Evolutionary conservation across 2,329 filamentous ascomycete species (phyloP).

Genomic region (Nigrospora sphaerica): DNA sequence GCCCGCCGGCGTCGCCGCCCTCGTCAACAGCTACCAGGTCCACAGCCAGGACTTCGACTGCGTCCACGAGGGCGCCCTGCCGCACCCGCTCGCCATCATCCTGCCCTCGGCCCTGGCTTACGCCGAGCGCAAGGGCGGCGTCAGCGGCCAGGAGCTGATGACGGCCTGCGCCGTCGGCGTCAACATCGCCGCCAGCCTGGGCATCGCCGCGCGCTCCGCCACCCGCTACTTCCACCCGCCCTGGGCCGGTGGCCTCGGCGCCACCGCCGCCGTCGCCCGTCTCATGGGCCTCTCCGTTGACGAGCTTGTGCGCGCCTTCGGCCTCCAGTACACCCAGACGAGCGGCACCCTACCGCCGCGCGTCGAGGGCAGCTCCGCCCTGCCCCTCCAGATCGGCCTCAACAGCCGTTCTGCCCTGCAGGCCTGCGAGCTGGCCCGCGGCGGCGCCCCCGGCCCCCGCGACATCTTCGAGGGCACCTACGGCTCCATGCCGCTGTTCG

Average conservation of each 20-base stretch:
- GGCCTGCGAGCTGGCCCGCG: conserved; percentile 1
- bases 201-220: conserved; percentile 3
- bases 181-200: conserved; percentile 4
- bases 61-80: conserved; percentile 5
- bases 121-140: conserved; percentile 1
- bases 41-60: conserved; percentile 7
- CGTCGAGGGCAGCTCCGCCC: conserved; percentile 3
- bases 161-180: conserved; percentile 5
- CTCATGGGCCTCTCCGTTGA: conserved; percentile 1
- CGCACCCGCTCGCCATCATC: conserved; percentile 4
- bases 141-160: conserved; percentile 4
- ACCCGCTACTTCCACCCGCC: conserved; percentile 5
- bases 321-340: conserved; percentile 5
- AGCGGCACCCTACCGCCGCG: conserved; percentile 5
- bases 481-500: conserved; percentile 3
- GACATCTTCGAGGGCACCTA: conserved; percentile 4
- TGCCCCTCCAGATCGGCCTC: conserved; percentile 4
- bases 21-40: conserved; percentile 4
- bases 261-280: conserved; percentile 2
- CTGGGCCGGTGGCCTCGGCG: conserved; percentile 4
- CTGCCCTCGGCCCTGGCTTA: conserved; percentile 3
- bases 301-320: conserved; percentile 3
- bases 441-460: not conserved
- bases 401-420: conserved; percentile 5
- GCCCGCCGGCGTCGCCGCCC: conserved; percentile 1